A percentile compares a stretch with the other conserved stretches of the same genome.
Evolutionary conservation across 768 basidiomycete species (phyloP).

Genomic region (Cubamyces lactineus): DNA sequence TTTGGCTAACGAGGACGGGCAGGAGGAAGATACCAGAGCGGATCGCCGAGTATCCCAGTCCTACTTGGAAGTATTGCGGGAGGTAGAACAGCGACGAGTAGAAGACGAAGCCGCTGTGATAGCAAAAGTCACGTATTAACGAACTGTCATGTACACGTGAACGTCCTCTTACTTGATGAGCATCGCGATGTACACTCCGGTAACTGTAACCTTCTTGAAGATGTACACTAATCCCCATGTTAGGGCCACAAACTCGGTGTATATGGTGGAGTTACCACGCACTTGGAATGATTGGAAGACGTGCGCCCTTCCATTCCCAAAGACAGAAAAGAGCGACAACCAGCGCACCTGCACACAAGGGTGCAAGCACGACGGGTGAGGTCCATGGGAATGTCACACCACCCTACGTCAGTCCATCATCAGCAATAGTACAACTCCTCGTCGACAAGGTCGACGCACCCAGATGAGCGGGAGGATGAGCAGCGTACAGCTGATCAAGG

Average conservation of each 20-base stretch:
- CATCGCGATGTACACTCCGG: slow-evolving; percentile 69
- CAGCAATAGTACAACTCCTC: slow-evolving; percentile 1
- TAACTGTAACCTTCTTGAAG: slow-evolving; percentile 66
- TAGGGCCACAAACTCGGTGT: background rate
- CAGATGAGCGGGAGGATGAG: slow-evolving; percentile 74
- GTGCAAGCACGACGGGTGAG: slow-evolving; percentile 56
- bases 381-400: slow-evolving; percentile 75
- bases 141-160: too few species aligned
- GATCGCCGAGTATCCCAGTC: slow-evolving; percentile 66
- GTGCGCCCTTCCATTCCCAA: slow-evolving; percentile 75
- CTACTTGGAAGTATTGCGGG: slow-evolving; percentile 78
- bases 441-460: slow-evolving; percentile 41
- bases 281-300: slow-evolving; percentile 76
- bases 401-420: slow-evolving; percentile 45
- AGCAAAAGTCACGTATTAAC: background rate
- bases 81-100: slow-evolving; percentile 71
- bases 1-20: slow-evolving; percentile 68
- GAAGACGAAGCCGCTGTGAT: slow-evolving; percentile 57
- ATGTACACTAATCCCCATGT: slow-evolving; percentile 57
- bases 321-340: slow-evolving; percentile 61
- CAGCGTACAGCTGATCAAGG: slow-evolving; percentile 61
- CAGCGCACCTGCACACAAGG: slow-evolving; percentile 50
- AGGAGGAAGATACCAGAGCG: slow-evolving; percentile 68
- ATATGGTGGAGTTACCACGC: slow-evolving; percentile 27
- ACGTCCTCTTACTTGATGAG: slow-evolving; percentile 57